Conservation (phyloP, 2,329 filamentous ascomycete genomes). For the Trichoderma atrobrunneum region DNA sequence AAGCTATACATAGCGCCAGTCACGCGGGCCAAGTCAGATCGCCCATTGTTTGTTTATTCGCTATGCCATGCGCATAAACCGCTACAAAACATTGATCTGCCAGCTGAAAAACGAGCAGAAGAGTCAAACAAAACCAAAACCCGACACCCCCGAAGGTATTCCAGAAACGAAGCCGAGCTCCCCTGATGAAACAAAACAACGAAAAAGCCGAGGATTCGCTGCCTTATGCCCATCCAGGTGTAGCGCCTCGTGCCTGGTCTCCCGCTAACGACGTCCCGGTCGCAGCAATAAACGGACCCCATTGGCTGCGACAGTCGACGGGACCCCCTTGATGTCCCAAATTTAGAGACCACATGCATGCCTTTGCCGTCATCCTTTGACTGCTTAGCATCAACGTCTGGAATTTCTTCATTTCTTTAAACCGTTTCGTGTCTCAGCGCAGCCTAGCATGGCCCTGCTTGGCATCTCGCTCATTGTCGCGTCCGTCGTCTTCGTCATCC, state of each 20-base stretch:
- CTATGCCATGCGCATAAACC: not conserved
- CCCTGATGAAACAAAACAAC: slow-evolving; percentile 16
- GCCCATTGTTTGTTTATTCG: not conserved
- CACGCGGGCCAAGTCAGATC: slow-evolving; percentile 4
- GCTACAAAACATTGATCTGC: not conserved
- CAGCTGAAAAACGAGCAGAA: not conserved
- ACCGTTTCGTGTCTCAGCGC: not conserved
- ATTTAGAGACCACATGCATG: slow-evolving; percentile 16
- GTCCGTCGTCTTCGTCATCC: slow-evolving; percentile 55
- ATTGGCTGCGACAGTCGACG: not conserved
- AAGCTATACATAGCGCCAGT: not conserved
- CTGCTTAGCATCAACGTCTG: not conserved
- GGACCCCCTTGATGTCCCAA: slow-evolving; percentile 11
- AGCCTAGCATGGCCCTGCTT: slow-evolving; percentile 50
- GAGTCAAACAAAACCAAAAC: not conserved
- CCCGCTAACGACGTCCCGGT: slow-evolving; percentile 5
- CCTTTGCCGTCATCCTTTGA: slow-evolving; percentile 10
- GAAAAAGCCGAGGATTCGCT: not conserved
- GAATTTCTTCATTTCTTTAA: not conserved
- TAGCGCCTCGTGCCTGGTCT: not conserved
- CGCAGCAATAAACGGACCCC: not conserved
- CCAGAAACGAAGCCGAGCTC: not conserved
- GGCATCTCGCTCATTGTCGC: slow-evolving; percentile 62
- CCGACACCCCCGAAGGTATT: not conserved
- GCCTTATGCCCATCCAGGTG: not conserved